Evolutionary conservation across 2,329 filamentous ascomycete species (phyloP), one percentile per base, ranked within the genome.

Genomic region (Pochonia chlamydosporia): DNA sequence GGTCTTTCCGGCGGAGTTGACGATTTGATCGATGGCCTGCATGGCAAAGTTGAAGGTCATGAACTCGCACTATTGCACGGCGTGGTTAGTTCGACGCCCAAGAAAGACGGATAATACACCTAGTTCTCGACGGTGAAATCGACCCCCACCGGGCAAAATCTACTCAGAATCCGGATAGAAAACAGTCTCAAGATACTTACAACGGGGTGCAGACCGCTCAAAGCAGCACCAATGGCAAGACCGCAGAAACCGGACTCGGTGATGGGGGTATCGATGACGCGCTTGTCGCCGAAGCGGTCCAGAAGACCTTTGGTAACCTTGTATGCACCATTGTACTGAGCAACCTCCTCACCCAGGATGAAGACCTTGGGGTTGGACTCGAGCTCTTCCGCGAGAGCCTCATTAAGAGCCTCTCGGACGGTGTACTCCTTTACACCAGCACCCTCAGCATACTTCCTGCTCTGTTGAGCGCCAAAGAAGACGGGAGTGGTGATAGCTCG

Each of bases 41-140:
- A 99, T 99, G 71, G 93, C 92, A 68, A 97, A 97, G 82, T 99
- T 99, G 84, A 96, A 97, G 64, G 93, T 99, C 93, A 99, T 99
- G 81, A 99, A 99, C 77, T 99, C 93, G 81, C 87, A 93, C 89
- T 93, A 56, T 45, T 8, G 52, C 4, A 18, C 21, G 13, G 6
- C 3, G 3, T 23, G 2, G n/a, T 39, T 39, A 39, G 20, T 13
- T 18, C 16, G 4, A 11, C 7, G n/a, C n/a, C n/a, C n/a, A 11
- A 23, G 20, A 1, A 6, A 21, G 9, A 39, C 20, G 5, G 9
- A 23, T 7, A 39, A 39, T 13, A 11, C 35, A 10, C 6, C n/a
- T 3, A 11, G 11, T 11, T 23, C 35, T 13, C 5, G 11, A 20
- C 4, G n/a, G 14, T 18, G 11, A 8, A 20, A 13, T 39, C 18